A percentile compares a stretch with the other conserved stretches of the same genome.
These are phyloP conservation scores for Pharnaceum exiguum DNA, from an alignment of 148 eudicot species.

Conservation along the genomic window DNA sequence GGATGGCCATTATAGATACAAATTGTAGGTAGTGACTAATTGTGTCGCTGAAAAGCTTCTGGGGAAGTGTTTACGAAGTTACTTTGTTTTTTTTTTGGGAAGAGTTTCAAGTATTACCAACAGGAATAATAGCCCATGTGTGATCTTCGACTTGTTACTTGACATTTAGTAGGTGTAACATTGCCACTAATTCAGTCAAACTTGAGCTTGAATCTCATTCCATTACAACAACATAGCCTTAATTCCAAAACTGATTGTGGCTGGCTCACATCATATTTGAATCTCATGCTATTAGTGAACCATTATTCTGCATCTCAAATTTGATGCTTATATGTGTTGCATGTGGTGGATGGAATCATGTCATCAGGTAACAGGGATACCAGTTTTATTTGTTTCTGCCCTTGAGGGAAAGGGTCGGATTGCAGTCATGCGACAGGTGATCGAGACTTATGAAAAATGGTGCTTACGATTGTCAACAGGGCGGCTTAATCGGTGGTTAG, in stretches of 20 bases:
- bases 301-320: too few relatives aligned
- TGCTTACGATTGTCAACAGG: slow-evolving; percentile 83
- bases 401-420: slow-evolving; percentile 74
- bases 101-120: too few relatives aligned
- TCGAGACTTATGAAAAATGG: slow-evolving; percentile 88
- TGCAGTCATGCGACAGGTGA: slow-evolving; percentile 66
- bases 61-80: not conserved
- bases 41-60: too few relatives aligned
- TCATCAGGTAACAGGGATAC: slow-evolving; percentile 83
- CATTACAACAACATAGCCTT: not conserved
- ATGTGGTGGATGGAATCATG: slow-evolving; percentile 1
- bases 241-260: not conserved
- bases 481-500: slow-evolving; percentile 93
- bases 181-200: not conserved
- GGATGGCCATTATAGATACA: too few relatives aligned
- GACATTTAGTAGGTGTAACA: too few relatives aligned
- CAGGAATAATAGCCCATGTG: not conserved
- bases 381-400: slow-evolving; percentile 88
- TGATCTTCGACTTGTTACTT: not conserved
- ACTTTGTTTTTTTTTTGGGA: not conserved
- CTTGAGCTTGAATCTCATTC: not conserved
- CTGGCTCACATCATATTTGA: too few relatives aligned
- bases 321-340: too few relatives aligned
- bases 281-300: too few relatives aligned
- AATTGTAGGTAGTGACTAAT: too few relatives aligned